Evolutionary conservation across 495 filamentous ascomycete species (phyloP), one percentile per base, ranked within the genome.

Genomic region (Penicillium fimorum): DNA sequence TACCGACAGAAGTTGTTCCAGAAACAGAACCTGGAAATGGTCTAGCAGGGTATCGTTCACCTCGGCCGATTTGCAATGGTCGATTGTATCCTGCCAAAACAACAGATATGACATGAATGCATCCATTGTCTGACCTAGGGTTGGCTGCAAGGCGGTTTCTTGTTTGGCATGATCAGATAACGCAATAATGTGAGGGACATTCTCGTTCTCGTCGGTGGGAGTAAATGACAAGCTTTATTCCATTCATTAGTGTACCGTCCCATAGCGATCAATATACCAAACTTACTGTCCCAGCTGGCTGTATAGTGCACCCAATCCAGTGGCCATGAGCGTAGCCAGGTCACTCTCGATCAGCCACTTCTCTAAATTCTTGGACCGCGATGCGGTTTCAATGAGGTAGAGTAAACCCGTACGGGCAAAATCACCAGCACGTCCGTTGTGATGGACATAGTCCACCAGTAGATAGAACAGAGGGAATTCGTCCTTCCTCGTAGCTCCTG

Each of bases 81-180:
- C 91, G 46, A 99, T 80, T 15, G 96, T 90, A 70, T 99, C 94
- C 65, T 99, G 94, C 95, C 94, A 99, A 61, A 99, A 98, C 15
- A 92, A 74, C 13, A 99, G 78, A 64, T 97, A 93, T 13, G 94
- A 96, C 25, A 99, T 81, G 64, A 99, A 97, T 0, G 94, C 95
- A 46, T 91, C 87, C 72, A 98, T 82, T 60, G 96, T 87, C 7
- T 82, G 77, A 53, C 89, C 87, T 56, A 95, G 88, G 15, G 15
- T 79, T 63, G 50, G 87, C 11, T 69, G 64, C 12, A 76, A 56
- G 10, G 75, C 70, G 1, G 67, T 74, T 41, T 71, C 70, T 43
- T 76, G 70, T 10, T 66, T 58, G 6, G 67, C 69, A 51, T 93
- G 90, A 65, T 99, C 92, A 15, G 93, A 96, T 48, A 96, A 79